Percentiles rank a stretch among this genome's conserved stretches.
These are phyloP conservation scores for Vitis hybrid DNA, from an alignment of 177 flowering plant species.

Conservation along the genomic window DNA sequence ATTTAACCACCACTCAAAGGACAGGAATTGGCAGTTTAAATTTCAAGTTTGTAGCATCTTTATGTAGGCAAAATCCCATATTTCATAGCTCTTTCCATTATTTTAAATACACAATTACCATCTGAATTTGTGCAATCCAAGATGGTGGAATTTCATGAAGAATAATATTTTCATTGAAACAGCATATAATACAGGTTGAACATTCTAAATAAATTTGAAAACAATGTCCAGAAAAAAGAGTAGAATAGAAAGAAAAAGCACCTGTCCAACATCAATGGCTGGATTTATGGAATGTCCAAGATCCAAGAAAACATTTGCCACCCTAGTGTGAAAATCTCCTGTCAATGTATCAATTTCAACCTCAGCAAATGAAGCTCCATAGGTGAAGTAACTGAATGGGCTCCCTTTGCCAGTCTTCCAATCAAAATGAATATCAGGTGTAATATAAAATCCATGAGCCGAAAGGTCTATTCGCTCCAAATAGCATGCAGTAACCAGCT, in stretches of 20 bases:
- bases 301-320: conserved; percentile 74
- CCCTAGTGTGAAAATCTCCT: conserved; percentile 92
- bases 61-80: too few species aligned
- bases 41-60: too few species aligned
- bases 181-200: neutral
- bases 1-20: too few species aligned
- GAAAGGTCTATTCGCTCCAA: conserved; percentile 83
- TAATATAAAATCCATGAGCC: conserved; percentile 88
- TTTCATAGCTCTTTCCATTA: too few species aligned
- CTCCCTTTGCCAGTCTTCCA: conserved; percentile 75
- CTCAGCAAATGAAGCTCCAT: conserved; percentile 96
- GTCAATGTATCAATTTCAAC: conserved; percentile 95
- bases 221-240: neutral
- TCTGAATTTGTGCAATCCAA: too few species aligned
- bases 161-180: too few species aligned
- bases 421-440: conserved; percentile 89
- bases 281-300: conserved; percentile 94
- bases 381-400: conserved; percentile 88
- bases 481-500: conserved; percentile 75
- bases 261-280: conserved; percentile 99
- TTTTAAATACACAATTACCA: too few species aligned
- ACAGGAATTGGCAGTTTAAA: too few species aligned
- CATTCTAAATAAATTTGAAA: neutral
- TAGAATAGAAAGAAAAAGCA: conserved; percentile 17
- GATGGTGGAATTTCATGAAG: too few species aligned